Conservation (phyloP, 257 asterid species). For the Solanum arcanum region DNA sequence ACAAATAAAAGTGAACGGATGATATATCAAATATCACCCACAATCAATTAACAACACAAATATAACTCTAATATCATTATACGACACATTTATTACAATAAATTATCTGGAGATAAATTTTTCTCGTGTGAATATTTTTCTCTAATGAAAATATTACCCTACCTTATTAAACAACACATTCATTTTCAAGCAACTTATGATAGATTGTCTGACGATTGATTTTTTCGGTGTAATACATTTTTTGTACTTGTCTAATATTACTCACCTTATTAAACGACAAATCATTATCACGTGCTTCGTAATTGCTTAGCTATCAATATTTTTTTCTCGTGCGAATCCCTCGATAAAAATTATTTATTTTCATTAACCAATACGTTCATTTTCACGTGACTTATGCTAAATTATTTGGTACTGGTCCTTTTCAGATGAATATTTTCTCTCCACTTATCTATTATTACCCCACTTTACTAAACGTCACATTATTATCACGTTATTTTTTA, state of each 20-base stretch:
- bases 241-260: no score
- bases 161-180: not conserved
- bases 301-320: not conserved
- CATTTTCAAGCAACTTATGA: not conserved
- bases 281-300: not conserved
- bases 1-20: not conserved
- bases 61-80: not conserved
- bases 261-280: rapidly evolving
- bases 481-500: no score
- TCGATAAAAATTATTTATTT: no score
- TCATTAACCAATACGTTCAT: no score
- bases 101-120: not conserved
- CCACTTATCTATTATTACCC: not conserved
- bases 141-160: not conserved
- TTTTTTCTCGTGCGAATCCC: not conserved
- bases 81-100: not conserved
- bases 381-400: no score
- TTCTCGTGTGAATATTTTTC: not conserved
- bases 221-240: not conserved
- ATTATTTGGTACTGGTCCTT: not conserved
- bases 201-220: no score
- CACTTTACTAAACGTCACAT: not conserved
- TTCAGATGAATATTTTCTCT: not conserved
- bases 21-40: not conserved
- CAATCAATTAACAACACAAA: not conserved